Percentiles rank a stretch among this genome's conserved stretches.
Conservation (phyloP, 2,329 filamentous ascomycete species). For the Camptophora hylomeconis region DNA sequence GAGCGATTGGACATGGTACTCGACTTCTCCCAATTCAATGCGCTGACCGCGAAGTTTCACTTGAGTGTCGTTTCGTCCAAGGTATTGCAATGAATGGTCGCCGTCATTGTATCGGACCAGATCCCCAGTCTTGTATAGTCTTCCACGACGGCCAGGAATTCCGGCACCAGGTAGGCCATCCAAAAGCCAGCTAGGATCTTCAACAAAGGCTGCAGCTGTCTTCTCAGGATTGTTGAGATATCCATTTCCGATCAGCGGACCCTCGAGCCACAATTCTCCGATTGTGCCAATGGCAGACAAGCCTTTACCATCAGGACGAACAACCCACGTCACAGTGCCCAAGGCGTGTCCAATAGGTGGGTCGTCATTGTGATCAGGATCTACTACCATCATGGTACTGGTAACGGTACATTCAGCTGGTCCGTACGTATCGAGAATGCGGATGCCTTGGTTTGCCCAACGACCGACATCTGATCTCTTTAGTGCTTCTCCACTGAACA, state of each 20-base stretch:
- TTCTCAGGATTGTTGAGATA: constrained; percentile 28
- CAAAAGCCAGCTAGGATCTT: constrained; percentile 22
- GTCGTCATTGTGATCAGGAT: constrained; percentile 23
- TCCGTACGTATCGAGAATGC: constrained; percentile 34
- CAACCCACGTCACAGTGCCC: constrained; percentile 26
- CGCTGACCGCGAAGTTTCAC: constrained; percentile 55
- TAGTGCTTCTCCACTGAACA: constrained; percentile 33
- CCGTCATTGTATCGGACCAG: constrained; percentile 21
- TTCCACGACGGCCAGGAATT: constrained; percentile 3
- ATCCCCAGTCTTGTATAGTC: constrained; percentile 30
- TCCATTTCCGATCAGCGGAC: constrained; percentile 31
- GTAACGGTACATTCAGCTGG: constrained; percentile 29
- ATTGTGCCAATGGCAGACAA: constrained; percentile 33
- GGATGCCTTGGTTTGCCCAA: constrained; percentile 29
- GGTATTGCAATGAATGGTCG: constrained; percentile 18
- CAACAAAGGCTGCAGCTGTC: constrained; percentile 24
- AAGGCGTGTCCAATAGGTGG: constrained; percentile 24
- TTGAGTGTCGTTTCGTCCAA: constrained; percentile 54
- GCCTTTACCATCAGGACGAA: constrained; percentile 25
- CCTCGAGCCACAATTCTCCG: constrained; percentile 36
- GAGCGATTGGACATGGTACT: constrained; percentile 6
- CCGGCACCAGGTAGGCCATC: too few species aligned
- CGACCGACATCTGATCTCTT: constrained; percentile 28
- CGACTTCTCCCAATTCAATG: constrained; percentile 38
- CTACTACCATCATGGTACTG: constrained; percentile 22